Percentiles rank a stretch among this genome's conserved stretches.
Conservation (phyloP, 2,329 filamentous ascomycete species). For the Aureobasidium sp. region DNA sequence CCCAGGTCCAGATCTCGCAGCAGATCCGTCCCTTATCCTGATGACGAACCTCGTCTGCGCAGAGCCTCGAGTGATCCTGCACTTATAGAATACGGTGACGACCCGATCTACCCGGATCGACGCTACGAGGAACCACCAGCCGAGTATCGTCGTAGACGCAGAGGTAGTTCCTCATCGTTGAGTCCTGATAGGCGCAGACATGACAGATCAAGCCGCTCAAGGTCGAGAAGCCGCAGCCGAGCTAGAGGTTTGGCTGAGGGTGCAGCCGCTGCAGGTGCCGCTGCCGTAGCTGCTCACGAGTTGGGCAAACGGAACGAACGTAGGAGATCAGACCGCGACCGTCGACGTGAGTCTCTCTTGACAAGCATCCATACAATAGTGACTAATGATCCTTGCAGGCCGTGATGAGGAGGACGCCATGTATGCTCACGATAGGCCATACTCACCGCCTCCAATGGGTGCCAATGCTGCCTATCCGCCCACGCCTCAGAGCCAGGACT, state of each 20-base stretch:
- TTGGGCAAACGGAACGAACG: conserved; percentile 50
- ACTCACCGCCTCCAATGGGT: conserved; percentile 31
- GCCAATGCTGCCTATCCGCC: conserved; percentile 26
- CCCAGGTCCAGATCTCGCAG: conserved; percentile 36
- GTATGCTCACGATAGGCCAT: conserved; percentile 25
- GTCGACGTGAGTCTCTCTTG: conserved; percentile 39
- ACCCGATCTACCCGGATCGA: conserved; percentile 52
- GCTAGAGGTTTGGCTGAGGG: conserved; percentile 48
- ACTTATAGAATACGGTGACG: conserved; percentile 58
- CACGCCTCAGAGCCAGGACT: conserved; percentile 26
- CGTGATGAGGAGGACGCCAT: conserved; percentile 24
- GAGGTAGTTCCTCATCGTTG: conserved; percentile 38
- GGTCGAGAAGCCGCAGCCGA: conserved; percentile 41
- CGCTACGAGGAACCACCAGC: conserved; percentile 37
- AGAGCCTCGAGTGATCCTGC: conserved; percentile 42
- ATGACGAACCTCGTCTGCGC: conserved; percentile 32
- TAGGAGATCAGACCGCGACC: conserved; percentile 47
- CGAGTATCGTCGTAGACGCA: conserved; percentile 37
- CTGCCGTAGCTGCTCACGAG: conserved; percentile 50
- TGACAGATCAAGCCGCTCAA: conserved; percentile 26
- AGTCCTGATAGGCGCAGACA: conserved; percentile 31
- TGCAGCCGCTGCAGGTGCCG: conserved; percentile 51
- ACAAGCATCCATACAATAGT: background rate
- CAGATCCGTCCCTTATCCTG: conserved; percentile 36
- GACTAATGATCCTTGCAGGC: conserved; percentile 15